phyloP scores from a whole-genome alignment of 176 grass and related monocot species.

The Rhipidocladum racemiflorum region DNA sequence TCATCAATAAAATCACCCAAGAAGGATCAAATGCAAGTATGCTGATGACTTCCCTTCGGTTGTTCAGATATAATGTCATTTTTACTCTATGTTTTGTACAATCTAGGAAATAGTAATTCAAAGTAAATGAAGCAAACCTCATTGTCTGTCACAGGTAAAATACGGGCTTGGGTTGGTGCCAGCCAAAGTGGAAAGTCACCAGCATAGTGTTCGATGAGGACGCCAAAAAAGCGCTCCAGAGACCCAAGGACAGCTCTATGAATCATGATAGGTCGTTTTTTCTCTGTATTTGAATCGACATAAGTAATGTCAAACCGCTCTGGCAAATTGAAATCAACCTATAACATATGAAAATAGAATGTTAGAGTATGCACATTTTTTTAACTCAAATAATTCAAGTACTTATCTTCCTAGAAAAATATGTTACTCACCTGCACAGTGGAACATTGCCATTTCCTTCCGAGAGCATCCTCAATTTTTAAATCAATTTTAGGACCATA shows the following conservation, averaged over 20 bases:
- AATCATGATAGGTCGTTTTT: slow-evolving; percentile 88
- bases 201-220: slow-evolving; percentile 92
- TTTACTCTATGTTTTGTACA: neutral
- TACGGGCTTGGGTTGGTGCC: slow-evolving; percentile 73
- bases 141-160: slow-evolving; percentile 81
- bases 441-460: slow-evolving; percentile 96
- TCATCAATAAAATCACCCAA: neutral
- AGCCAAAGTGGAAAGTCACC: slow-evolving; percentile 99
- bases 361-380: neutral
- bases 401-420: neutral
- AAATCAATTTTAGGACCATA: slow-evolving; percentile 98
- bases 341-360: slow-evolving; percentile 4
- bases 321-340: slow-evolving; percentile 97
- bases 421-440: slow-evolving; percentile 75
- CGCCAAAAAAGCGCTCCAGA: slow-evolving; percentile 88
- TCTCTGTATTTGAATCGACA: slow-evolving; percentile 78
- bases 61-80: neutral
- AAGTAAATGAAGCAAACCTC: slow-evolving; percentile 59
- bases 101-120: neutral
- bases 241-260: slow-evolving; percentile 94
- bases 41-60: neutral
- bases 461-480: slow-evolving; percentile 96
- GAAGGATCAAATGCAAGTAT: neutral
- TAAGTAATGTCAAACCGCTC: slow-evolving; percentile 87
- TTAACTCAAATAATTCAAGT: neutral